Conservation (phyloP, 108 stramenopile species). For the Pseudonitzschia multiseries region DNA sequence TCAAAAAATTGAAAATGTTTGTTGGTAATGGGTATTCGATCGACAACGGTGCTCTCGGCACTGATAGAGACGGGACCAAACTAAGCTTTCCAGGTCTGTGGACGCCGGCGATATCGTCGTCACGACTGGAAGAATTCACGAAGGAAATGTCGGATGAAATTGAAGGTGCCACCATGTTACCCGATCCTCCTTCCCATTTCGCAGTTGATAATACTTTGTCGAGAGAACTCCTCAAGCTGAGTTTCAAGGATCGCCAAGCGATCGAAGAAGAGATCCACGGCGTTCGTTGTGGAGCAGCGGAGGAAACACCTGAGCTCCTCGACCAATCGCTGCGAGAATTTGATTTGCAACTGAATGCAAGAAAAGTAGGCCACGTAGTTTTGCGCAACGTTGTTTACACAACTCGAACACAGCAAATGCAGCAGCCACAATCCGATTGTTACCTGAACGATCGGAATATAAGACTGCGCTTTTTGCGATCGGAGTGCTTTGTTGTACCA, state of each 20-base stretch:
- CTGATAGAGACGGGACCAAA: too few relatives aligned
- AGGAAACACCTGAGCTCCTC: background rate
- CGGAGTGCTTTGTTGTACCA: background rate
- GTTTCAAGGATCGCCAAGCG: background rate
- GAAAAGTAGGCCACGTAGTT: background rate
- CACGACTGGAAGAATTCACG: too few relatives aligned
- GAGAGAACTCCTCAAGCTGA: background rate
- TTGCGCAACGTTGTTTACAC: background rate
- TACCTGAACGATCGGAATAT: background rate
- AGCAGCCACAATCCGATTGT: background rate
- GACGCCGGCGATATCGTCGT: too few relatives aligned
- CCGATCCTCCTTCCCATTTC: background rate
- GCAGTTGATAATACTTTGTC: background rate
- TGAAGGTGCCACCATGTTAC: background rate
- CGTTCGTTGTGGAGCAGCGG: background rate
- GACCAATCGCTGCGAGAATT: background rate
- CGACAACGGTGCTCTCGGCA: too few relatives aligned
- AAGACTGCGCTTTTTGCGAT: slow-evolving; percentile 11
- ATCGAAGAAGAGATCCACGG: slow-evolving; percentile 14
- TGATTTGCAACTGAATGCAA: background rate
- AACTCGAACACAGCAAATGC: background rate
- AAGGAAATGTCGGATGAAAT: too few relatives aligned
- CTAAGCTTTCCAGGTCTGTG: too few relatives aligned
- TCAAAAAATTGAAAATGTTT: too few relatives aligned
- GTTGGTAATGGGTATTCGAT: too few relatives aligned